A percentile compares a stretch with the other conserved stretches of the same genome.
Conservation (phyloP, 2,329 filamentous ascomycete species). For the Cercospora sp. region DNA sequence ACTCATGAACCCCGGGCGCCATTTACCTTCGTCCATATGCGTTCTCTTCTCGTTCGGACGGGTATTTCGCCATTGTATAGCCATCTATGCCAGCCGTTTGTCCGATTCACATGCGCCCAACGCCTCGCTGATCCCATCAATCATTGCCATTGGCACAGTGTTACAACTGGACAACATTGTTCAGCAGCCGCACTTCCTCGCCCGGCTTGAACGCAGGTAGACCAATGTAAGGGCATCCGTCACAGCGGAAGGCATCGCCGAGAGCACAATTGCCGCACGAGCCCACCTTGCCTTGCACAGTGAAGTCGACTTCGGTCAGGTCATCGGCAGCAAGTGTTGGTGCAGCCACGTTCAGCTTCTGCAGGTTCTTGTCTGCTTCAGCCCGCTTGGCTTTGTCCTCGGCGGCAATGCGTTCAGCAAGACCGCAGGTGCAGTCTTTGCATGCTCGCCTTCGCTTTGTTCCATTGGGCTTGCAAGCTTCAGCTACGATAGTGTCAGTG, state of each 20-base stretch:
- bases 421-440: conserved; percentile 96
- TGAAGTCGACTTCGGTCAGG: conserved; percentile 89
- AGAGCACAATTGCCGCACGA: conserved; percentile 93
- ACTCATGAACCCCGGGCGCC: background rate
- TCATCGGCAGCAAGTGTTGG: conserved; percentile 72
- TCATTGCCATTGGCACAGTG: background rate
- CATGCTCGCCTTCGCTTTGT: conserved; percentile 90
- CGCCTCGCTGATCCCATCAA: conserved; percentile 16
- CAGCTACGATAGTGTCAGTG: conserved; percentile 54
- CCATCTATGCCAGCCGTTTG: conserved; percentile 1
- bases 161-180: conserved; percentile 80
- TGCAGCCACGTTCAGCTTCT: conserved; percentile 51
- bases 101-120: background rate
- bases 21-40: background rate
- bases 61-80: background rate
- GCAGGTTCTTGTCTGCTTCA: conserved; percentile 59
- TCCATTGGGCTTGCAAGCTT: conserved; percentile 77
- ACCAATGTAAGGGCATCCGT: conserved; percentile 79
- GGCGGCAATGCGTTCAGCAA: conserved; percentile 80
- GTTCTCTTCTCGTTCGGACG: background rate
- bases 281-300: conserved; percentile 93
- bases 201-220: conserved; percentile 95
- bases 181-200: conserved; percentile 85
- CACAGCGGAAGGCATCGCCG: conserved; percentile 72
- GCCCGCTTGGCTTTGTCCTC: conserved; percentile 72